Base-by-base conservation (phyloP, 441 rosid species). In the Populus hybrid region DNA sequence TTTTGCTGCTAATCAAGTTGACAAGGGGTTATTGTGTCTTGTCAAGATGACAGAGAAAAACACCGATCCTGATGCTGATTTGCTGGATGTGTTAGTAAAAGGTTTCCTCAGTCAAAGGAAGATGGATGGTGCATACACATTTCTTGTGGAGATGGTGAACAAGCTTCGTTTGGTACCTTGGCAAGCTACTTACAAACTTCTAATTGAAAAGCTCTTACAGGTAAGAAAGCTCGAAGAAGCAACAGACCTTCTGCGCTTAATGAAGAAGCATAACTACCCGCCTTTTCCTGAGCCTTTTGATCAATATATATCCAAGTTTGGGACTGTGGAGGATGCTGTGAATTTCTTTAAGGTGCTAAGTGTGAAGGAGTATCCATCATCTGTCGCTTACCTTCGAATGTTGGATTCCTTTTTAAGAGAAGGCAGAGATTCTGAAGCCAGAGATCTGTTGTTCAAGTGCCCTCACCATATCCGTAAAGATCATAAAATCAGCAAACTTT, bases 341-440 rank as follows among this genome's bases (percentile, higher is more conserved):
- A 91, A 88, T 72, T 91, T 89, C 89, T 85, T 93, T 72, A 87
- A 86, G 84, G 89, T 89, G 63, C 72, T 88, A 79, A 88, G 86
- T 80, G 84, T 85, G 65, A 93, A 90, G 84, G 82, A 89, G 57
- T 85, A 82, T 78, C 97, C 99, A 42, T 85, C 94, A 8, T 46
- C 79, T 64, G 75, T 89, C 23, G 90, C 97, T 7, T 92, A 88
- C 81, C 69, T 79, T 74, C 79, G 87, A 76, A 73, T 92, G 66
- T 84, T 93, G 7, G 65, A 85, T 80, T 82, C 91, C 75, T 93
- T 95, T 82, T 90, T 88, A 26, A 70, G 85, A 80, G 93, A 87
- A 86, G 96, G 98, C 40, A 89, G 97, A 84, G 87, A 89, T 53
- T 81, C 90, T 50, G 98, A 92, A 87, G 98, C 98, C 21, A 87